phyloP scores from a whole-genome alignment of 176 grass and related monocot species.

The Aegilops umbellulata region DNA sequence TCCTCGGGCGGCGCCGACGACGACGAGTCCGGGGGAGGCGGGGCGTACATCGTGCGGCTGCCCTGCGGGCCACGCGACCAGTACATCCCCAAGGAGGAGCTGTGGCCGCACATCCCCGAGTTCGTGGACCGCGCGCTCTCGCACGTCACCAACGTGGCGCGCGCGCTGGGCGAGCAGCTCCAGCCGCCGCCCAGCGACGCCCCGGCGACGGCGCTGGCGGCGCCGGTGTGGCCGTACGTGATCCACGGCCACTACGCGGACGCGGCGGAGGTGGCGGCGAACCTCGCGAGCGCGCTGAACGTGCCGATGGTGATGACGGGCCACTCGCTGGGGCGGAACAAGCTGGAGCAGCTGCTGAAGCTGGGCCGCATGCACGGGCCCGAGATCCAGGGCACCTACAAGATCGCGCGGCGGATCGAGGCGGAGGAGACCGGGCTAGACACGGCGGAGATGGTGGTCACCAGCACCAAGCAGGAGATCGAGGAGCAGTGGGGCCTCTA shows the following conservation, averaged over 20 bases:
- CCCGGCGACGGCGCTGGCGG: not conserved
- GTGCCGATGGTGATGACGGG: slow-evolving; percentile 97
- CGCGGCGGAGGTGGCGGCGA: slow-evolving; percentile 76
- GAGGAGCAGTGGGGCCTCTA: slow-evolving; percentile 98
- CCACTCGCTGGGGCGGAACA: slow-evolving; percentile 92
- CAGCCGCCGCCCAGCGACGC: not conserved
- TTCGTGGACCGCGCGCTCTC: slow-evolving; percentile 93
- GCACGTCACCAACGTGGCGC: slow-evolving; percentile 80
- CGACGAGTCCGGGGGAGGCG: slow-evolving; percentile 21
- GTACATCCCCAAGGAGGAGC: slow-evolving; percentile 82
- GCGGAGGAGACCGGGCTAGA: slow-evolving; percentile 80
- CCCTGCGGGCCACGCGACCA: slow-evolving; percentile 76
- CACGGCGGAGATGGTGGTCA: slow-evolving; percentile 84
- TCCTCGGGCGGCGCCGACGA: not conserved
- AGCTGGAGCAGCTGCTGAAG: slow-evolving; percentile 91
- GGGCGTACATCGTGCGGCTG: slow-evolving; percentile 86
- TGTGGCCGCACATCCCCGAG: slow-evolving; percentile 92
- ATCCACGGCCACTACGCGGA: slow-evolving; percentile 95
- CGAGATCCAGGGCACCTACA: slow-evolving; percentile 77
- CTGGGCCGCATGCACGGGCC: slow-evolving; percentile 43
- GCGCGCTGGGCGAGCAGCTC: slow-evolving; percentile 61
- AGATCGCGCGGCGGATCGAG: slow-evolving; percentile 68
- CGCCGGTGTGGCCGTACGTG: slow-evolving; percentile 74
- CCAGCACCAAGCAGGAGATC: slow-evolving; percentile 89
- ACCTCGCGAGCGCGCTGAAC: slow-evolving; percentile 59